Percentiles rank a stretch among this genome's conserved stretches.
Evolutionary conservation across 2,329 filamentous ascomycete species (phyloP).

Genomic region (Xylariaceae sp.): DNA sequence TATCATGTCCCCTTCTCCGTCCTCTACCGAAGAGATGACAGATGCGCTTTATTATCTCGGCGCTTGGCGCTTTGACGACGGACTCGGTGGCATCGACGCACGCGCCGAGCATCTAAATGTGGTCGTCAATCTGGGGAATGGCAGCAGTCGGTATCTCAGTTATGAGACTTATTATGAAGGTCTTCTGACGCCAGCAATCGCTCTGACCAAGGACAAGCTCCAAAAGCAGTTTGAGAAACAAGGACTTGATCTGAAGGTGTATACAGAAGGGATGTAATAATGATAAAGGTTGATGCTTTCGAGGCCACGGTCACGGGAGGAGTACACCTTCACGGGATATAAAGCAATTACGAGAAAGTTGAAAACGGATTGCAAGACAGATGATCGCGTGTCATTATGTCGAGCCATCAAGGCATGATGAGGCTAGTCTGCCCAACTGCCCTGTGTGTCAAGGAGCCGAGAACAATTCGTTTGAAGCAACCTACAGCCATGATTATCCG

Average conservation of each 20-base stretch:
- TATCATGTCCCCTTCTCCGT: conserved; percentile 5
- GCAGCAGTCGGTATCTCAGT: conserved; percentile 20
- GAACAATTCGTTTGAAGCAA: conserved; percentile 1
- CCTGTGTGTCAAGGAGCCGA: neutral
- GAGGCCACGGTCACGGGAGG: no score
- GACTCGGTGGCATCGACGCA: conserved; percentile 8
- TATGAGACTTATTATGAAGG: conserved; percentile 25
- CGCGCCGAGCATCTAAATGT: conserved; percentile 22
- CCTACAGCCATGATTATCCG: conserved; percentile 11
- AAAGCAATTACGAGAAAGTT: no score
- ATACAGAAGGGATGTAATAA: conserved; percentile 13
- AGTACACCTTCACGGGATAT: no score
- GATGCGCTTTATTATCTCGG: conserved; percentile 14
- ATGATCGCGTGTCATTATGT: conserved; percentile 8
- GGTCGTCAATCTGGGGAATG: conserved; percentile 16
- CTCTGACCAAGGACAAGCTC: conserved; percentile 10
- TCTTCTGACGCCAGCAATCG: conserved; percentile 11
- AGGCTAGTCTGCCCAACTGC: neutral
- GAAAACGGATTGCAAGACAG: conserved; percentile 1
- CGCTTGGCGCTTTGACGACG: conserved; percentile 23
- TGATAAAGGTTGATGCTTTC: no score
- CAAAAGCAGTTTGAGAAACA: conserved; percentile 16
- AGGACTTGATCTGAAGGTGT: conserved; percentile 15
- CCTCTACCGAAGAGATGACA: neutral
- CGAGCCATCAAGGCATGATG: conserved; percentile 4